Evolutionary conservation across 768 basidiomycete genomes (phyloP).

Genomic region (Tricholoma matsutake): DNA sequence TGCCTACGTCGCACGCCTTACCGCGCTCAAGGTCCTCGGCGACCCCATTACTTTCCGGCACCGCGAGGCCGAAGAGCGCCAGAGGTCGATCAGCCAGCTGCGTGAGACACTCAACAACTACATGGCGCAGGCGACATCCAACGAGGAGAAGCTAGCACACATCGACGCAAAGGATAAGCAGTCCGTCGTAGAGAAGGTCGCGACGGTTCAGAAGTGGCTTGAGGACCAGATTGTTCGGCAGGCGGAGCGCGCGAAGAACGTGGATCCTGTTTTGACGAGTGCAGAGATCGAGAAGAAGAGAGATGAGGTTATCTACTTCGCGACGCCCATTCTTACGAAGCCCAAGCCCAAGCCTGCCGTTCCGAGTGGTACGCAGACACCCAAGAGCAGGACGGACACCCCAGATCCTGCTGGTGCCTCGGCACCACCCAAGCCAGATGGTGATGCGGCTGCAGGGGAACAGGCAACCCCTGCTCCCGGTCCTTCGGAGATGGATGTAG

Average conservation of each 20-base stretch:
- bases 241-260: constrained; percentile 85
- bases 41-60: constrained; percentile 84
- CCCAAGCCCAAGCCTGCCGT: constrained; percentile 87
- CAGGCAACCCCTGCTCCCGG: constrained; percentile 31
- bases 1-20: constrained; percentile 83
- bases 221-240: constrained; percentile 89
- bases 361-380: constrained; percentile 66
- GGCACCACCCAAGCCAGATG: constrained; percentile 13
- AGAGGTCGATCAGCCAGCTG: constrained; percentile 64
- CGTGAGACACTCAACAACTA: constrained; percentile 89
- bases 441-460: constrained; percentile 22
- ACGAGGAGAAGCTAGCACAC: constrained; percentile 85
- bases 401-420: constrained; percentile 42
- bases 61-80: constrained; percentile 81
- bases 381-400: constrained; percentile 60
- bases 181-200: constrained; percentile 83
- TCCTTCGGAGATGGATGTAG: constrained; percentile 84
- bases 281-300: constrained; percentile 87
- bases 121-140: constrained; percentile 75
- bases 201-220: constrained; percentile 91
- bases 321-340: constrained; percentile 85
- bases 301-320: constrained; percentile 90
- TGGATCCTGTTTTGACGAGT: constrained; percentile 77
- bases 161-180: constrained; percentile 89
- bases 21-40: constrained; percentile 79